Evolutionary conservation across 108 stramenopile species (phyloP).

Genomic region (Skeletonema potamos): DNA sequence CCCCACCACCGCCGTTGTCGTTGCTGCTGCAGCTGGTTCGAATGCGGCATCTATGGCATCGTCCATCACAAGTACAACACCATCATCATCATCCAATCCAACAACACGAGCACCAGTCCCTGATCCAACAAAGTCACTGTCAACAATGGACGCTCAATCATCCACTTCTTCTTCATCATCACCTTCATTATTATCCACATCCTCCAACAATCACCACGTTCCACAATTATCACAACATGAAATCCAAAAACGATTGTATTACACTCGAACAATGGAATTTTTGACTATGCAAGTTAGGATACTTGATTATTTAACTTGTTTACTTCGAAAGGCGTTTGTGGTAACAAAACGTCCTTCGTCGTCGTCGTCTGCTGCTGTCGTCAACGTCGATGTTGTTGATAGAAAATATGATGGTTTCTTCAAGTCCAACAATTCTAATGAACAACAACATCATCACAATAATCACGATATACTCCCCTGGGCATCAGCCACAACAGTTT

Average conservation of each 20-base stretch:
- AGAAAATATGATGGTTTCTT: background rate
- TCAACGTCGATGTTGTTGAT: background rate
- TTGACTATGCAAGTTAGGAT: background rate
- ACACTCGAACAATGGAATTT: background rate
- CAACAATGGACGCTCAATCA: background rate
- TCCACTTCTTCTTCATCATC: background rate
- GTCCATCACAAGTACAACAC: background rate
- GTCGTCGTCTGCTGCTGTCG: too few species aligned
- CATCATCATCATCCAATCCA: background rate
- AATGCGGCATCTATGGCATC: background rate
- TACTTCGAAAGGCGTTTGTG: background rate
- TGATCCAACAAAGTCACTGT: background rate
- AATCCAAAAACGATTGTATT: background rate
- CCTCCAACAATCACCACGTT: background rate
- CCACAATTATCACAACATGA: background rate
- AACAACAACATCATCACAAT: background rate
- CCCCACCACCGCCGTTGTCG: too few species aligned
- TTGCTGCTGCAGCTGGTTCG: background rate
- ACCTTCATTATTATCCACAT: slow-evolving; percentile 3
- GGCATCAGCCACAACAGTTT: background rate
- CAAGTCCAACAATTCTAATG: background rate
- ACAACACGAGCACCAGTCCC: background rate
- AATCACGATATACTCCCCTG: background rate
- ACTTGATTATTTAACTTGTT: background rate
- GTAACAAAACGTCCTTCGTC: background rate